A percentile compares a stretch with the other conserved stretches of the same genome.
Conservation (phyloP, 225 moss, liverwort and hornwort genomes). For the Polytrichum formosum region DNA sequence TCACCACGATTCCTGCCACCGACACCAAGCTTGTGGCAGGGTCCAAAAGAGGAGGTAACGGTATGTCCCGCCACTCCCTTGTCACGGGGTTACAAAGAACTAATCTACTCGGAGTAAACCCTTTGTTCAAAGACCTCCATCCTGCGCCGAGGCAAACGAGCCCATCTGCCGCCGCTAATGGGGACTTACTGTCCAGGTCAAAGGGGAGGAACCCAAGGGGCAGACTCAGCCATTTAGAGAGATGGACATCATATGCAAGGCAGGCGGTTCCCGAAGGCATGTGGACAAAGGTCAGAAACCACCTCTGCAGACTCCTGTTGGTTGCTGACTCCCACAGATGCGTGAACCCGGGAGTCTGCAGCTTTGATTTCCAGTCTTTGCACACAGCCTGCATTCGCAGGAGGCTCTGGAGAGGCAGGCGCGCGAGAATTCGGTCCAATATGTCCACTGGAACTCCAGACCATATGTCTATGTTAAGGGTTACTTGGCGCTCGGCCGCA, state of each 20-base stretch:
- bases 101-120: slow-evolving; percentile 32
- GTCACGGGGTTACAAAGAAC: slow-evolving; percentile 47
- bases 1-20: slow-evolving; percentile 35
- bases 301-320: slow-evolving; percentile 13
- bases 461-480: slow-evolving; percentile 32
- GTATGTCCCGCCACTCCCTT: slow-evolving; percentile 38
- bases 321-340: slow-evolving; percentile 22
- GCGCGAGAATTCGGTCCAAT: slow-evolving; percentile 28
- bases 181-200: slow-evolving; percentile 25
- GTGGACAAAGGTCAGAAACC: slow-evolving; percentile 46
- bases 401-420: slow-evolving; percentile 29
- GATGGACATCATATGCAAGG: slow-evolving; percentile 32
- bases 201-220: slow-evolving; percentile 44
- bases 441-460: slow-evolving; percentile 33
- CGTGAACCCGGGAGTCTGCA: slow-evolving; percentile 29
- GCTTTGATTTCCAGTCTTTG: slow-evolving; percentile 47
- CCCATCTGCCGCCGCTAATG: slow-evolving; percentile 41
- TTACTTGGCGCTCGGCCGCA: not conserved
- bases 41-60: slow-evolving; percentile 29
- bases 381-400: slow-evolving; percentile 40
- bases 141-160: slow-evolving; percentile 41
- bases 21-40: slow-evolving; percentile 32
- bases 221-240: slow-evolving; percentile 34
- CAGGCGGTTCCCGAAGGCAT: slow-evolving; percentile 21
- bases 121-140: slow-evolving; percentile 19